Evolutionary conservation across 2,329 filamentous ascomycete species (phyloP).

Genomic region (Apiospora pterosperma): DNA sequence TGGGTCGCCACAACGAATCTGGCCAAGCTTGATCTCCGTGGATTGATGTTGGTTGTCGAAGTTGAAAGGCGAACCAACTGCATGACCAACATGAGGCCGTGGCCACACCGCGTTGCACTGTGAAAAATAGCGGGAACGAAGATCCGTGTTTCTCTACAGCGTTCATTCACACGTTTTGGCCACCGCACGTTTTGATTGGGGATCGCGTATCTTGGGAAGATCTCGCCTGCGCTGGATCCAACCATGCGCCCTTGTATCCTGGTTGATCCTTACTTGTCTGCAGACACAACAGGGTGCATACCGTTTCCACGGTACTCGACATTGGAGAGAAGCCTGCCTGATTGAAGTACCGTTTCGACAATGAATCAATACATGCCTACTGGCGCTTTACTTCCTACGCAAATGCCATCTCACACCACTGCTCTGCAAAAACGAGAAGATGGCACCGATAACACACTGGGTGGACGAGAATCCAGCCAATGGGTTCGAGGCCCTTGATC

Average conservation of each 20-base stretch:
- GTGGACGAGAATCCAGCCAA: no score
- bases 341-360: neutral
- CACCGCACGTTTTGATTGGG: neutral
- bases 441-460: neutral
- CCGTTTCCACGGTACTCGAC: neutral
- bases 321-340: neutral
- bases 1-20: neutral
- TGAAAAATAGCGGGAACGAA: neutral
- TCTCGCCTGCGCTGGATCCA: neutral
- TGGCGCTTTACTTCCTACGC: neutral
- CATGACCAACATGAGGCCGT: neutral
- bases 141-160: neutral
- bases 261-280: neutral
- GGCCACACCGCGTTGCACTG: neutral
- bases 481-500: no score
- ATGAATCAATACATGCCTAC: neutral
- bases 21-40: neutral
- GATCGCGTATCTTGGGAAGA: neutral
- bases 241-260: neutral
- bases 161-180: neutral
- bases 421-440: no score
- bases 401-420: no score
- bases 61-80: neutral
- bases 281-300: neutral
- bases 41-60: neutral